A percentile compares a stretch with the other conserved stretches of the same genome.
phyloP scores from a whole-genome alignment of 1,284 basidiomycete species.

The Rugosomyces carneus region DNA sequence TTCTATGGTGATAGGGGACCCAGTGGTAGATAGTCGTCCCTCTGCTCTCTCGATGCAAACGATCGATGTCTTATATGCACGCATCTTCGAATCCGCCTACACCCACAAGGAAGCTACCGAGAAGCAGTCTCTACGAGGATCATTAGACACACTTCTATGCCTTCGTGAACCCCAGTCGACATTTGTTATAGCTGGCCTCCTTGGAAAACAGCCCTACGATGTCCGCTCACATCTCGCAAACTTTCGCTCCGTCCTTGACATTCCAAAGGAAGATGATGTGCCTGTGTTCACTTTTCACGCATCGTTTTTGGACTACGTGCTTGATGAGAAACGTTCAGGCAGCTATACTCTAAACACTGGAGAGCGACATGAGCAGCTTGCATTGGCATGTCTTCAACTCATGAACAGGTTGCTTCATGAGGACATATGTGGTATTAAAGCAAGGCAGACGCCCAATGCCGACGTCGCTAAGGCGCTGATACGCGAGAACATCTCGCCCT shows the following conservation, averaged over 20 bases:
- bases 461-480: not conserved
- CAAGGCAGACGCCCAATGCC: conserved; percentile 1
- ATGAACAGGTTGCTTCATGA: conserved; percentile 5
- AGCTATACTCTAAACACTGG: not conserved
- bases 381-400: not conserved
- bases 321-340: conserved; percentile 3
- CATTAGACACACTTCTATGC: not conserved
- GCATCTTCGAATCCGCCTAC: not conserved
- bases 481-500: not conserved
- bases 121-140: not conserved
- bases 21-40: not conserved
- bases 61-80: not conserved
- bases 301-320: conserved; percentile 9
- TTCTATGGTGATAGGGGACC: not conserved
- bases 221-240: not conserved
- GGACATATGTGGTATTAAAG: conserved; percentile 5
- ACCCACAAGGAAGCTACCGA: not conserved
- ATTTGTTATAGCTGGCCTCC: not conserved
- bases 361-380: conserved; percentile 2
- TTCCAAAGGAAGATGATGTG: not conserved
- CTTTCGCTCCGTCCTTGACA: conserved; percentile 3
- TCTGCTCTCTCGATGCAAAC: not conserved
- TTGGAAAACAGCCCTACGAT: not conserved
- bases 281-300: conserved; percentile 7
- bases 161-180: not conserved